Base-by-base conservation (phyloP, 2,329 filamentous ascomycete genomes). In the Aspergillus piperis region DNA sequence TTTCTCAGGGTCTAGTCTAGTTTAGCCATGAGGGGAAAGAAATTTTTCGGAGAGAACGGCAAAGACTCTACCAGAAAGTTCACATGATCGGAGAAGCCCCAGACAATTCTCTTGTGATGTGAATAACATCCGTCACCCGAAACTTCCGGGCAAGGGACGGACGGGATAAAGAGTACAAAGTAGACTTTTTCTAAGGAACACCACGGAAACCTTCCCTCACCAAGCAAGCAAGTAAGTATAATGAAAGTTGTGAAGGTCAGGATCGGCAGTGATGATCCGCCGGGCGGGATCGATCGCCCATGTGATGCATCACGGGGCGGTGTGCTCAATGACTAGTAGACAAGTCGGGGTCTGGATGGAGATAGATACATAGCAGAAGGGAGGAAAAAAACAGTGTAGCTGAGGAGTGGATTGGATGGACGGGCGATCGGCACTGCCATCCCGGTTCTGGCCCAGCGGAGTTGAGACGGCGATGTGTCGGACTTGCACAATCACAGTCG, bases 261-360 rank as follows among this genome's bases (percentile, higher is more conserved):
- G 52, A 54, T 54, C 52, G 52, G 38, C 52, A 39, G 52, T 54
- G 52, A 54, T 54, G 38, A 38, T 54, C 52, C 52, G 50, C 36
- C 4, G 8, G 41, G 51, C 32, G 23, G 52, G 52, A 54, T 54
- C 52, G 52, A 54, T 54, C 52, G 52, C 32, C 53, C 53, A 47
- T 55, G 53, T 55, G 53, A 55, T 55, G 25, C 39, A 44, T 55
- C 53, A 55, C 53, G 53, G 53, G 53, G 53, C 53, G 53, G 53
- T 55, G 53, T 47, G 30, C 17, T 41, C 51, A 36, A n/a, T 42
- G 25, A 27, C 25, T 27, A 42, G 15, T 42, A 19, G 30, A 11
- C 27, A 11, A 36, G 32, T 36, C 11, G 32, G 32, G 32, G 11
- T 36, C 32, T 15, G 11, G 32, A 36, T 36, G 27, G 27, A 11